phyloP scores from a whole-genome alignment of 306 rosid species.

The Medicago arabica region DNA sequence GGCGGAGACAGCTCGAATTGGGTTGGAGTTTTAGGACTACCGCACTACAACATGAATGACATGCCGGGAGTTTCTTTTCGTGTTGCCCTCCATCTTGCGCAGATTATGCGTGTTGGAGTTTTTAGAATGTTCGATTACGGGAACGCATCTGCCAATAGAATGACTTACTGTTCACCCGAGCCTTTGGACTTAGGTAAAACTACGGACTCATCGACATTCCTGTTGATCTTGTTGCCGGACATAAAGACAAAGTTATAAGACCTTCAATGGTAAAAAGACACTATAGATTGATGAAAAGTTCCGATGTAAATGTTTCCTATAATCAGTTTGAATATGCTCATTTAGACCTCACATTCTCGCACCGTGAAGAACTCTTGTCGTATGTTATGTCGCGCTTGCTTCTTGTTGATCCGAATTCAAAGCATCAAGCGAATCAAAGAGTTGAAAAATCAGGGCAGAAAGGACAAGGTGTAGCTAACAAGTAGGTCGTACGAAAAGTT shows the following conservation, averaged over 20 bases:
- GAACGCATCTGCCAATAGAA: constrained; percentile 56
- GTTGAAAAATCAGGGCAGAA: constrained; percentile 43
- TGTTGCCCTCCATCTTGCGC: constrained; percentile 83
- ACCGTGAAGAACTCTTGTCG: constrained; percentile 83
- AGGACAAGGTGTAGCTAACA: constrained; percentile 31
- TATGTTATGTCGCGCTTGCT: constrained; percentile 82
- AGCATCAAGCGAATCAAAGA: constrained; percentile 49
- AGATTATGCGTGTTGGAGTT: constrained; percentile 73
- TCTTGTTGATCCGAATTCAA: constrained; percentile 61
- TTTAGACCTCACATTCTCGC: constrained; percentile 92
- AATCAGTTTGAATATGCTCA: constrained; percentile 89
- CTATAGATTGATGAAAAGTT: constrained; percentile 69
- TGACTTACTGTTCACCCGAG: constrained; percentile 65
- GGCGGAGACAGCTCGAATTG: constrained; percentile 99
- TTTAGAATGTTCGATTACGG: constrained; percentile 86
- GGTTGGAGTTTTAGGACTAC: constrained; percentile 87
- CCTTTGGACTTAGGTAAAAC: constrained; percentile 77
- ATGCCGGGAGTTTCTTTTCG: constrained; percentile 90
- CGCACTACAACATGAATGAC: constrained; percentile 96
- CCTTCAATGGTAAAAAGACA: constrained; percentile 90
- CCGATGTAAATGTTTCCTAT: constrained; percentile 67
- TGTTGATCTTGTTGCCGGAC: constrained; percentile 89
- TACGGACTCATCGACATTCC: constrained; percentile 76
- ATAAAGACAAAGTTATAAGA: constrained; percentile 81
- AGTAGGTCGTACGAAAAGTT: constrained; percentile 18